Base-by-base conservation (phyloP, 495 filamentous ascomycete species). In the Arthonia radiata region DNA sequence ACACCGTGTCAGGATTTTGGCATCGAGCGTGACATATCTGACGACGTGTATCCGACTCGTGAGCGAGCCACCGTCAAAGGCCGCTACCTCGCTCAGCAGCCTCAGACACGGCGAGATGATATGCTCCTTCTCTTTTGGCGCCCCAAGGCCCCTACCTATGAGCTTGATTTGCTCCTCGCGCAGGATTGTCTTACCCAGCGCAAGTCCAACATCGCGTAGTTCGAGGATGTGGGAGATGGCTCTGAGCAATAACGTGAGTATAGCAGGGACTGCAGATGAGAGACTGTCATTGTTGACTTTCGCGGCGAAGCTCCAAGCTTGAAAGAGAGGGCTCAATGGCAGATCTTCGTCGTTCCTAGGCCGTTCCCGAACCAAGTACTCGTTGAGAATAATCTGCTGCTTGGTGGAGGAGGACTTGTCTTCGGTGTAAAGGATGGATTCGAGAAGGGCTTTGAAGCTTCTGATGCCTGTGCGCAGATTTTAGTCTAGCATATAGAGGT, bases 61-160 rank as follows among this genome's bases (percentile, higher is more conserved):
- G 13, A 73, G 52, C 21, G 62, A 63, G 10, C 80, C 81, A 4
- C 79, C 81, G 48, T 90, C 78, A 37, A 82, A 80, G 16, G 56
- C 63, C 9, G 71, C 59, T 3, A 76, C 55, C 47, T 93, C 79
- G 13, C 64, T 71, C 25, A 93, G 56, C 25, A 93, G 54, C 31
- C 79, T 61, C 24, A 93, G 45, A 23, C 68, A 75, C 0, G 81
- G 78, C 2, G 73, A 80, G 32, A 93, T 81, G 22, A 90, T 51
- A 49, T 74, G 73, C 18, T 82, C 72, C 38, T 83, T 90, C 2
- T 59, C 52, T 41, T 72, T 78, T 2, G 64, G 61, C 3, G 73
- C 67, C 2, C 67, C 69, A 28, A 90, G 42, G 24, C 70, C 73
- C 30, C 67, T 63, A 18, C 69, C 62, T 17, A 91, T 53, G 7